These are phyloP conservation scores for Didymella arachidicola DNA, from an alignment of 2,329 filamentous ascomycete genomes.

Conservation along the genomic window DNA sequence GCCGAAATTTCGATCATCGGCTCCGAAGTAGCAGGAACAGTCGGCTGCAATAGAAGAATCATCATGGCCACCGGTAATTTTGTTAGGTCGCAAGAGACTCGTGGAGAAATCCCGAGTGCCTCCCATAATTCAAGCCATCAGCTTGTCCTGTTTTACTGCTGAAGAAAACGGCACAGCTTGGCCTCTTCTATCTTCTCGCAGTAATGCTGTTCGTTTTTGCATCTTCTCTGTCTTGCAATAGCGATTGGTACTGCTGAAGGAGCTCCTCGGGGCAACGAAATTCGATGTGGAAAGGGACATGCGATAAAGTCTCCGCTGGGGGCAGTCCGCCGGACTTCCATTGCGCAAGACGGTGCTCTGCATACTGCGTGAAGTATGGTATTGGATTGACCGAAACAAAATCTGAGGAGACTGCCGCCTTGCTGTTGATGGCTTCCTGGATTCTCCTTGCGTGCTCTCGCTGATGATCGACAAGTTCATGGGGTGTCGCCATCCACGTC, in stretches of 20 bases:
- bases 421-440: constrained; percentile 34
- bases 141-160: too few relatives aligned
- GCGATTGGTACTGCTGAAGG: constrained; percentile 25
- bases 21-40: not conserved
- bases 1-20: not conserved
- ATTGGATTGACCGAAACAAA: constrained; percentile 31
- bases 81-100: not conserved
- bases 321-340: constrained; percentile 20
- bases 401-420: constrained; percentile 19
- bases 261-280: constrained; percentile 41
- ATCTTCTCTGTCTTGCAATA: constrained; percentile 11
- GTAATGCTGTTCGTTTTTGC: not conserved
- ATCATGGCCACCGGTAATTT: not conserved
- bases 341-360: constrained; percentile 23
- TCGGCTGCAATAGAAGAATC: not conserved
- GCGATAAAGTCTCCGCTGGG: constrained; percentile 28
- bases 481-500: constrained; percentile 27
- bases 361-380: constrained; percentile 36
- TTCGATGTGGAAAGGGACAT: constrained; percentile 41
- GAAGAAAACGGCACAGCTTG: not conserved
- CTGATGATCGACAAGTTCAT: constrained; percentile 31
- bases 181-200: constrained; percentile 3
- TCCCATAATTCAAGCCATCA: not conserved
- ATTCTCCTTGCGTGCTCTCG: constrained; percentile 30
- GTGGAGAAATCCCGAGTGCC: not conserved